These are phyloP conservation scores for Boletus vermiculosoides DNA, from an alignment of 768 basidiomycete genomes.

Conservation along the genomic window DNA sequence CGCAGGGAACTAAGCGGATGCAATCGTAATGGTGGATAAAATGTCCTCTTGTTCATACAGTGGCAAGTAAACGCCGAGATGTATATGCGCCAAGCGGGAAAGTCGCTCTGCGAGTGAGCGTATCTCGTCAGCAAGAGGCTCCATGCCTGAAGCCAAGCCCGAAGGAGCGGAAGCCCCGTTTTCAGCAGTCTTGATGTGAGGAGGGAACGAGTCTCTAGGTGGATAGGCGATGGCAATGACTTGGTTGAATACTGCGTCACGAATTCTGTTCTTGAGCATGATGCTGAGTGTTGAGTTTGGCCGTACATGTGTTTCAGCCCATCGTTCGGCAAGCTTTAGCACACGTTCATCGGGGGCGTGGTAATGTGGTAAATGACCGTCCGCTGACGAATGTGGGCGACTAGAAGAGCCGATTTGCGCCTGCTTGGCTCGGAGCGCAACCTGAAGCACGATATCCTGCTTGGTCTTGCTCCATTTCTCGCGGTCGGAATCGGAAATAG, in stretches of 20 bases:
- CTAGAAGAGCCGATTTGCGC: constrained; percentile 29
- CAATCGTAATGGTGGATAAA: constrained; percentile 22
- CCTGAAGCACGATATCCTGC: constrained; percentile 70
- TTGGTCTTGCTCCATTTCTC: constrained; percentile 56
- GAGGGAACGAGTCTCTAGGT: constrained; percentile 37
- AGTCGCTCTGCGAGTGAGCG: constrained; percentile 67
- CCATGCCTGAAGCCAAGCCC: constrained; percentile 56
- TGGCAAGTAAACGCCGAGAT: constrained; percentile 73
- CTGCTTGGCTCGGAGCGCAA: constrained; percentile 66
- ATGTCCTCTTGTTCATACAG: constrained; percentile 67
- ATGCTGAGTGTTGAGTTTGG: constrained; percentile 55
- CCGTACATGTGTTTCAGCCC: constrained; percentile 69
- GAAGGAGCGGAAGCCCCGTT: constrained; percentile 10
- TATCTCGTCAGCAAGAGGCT: constrained; percentile 66
- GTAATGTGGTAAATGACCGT: constrained; percentile 22
- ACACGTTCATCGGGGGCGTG: constrained; percentile 49
- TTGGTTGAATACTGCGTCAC: constrained; percentile 59
- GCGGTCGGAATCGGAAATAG: constrained; percentile 38
- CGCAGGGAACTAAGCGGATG: constrained; percentile 17
- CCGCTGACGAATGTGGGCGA: constrained; percentile 27
- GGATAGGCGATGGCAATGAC: constrained; percentile 56
- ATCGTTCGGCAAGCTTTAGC: constrained; percentile 62
- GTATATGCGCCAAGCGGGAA: constrained; percentile 68
- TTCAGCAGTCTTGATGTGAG: constrained; percentile 30
- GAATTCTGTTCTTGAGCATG: constrained; percentile 62